These are phyloP conservation scores for Aureobasidium uvarum DNA, from an alignment of 2,329 filamentous ascomycete genomes.

Conservation along the genomic window DNA sequence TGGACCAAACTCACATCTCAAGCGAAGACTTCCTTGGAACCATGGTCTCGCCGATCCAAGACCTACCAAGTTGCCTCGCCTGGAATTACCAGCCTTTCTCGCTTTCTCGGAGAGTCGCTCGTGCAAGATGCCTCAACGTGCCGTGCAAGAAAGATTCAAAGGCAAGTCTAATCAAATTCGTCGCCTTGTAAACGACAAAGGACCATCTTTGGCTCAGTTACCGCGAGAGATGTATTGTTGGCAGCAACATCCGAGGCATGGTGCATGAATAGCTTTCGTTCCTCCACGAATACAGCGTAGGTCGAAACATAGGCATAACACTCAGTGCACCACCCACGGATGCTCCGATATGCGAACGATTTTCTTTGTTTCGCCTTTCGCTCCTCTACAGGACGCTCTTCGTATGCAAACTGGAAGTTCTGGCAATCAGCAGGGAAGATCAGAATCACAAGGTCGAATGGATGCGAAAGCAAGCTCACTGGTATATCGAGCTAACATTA, in stretches of 20 bases:
- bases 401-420: not conserved
- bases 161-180: not conserved
- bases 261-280: not conserved
- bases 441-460: not conserved
- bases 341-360: not conserved
- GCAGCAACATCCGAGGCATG: not conserved
- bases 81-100: not conserved
- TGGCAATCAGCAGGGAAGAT: not conserved
- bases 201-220: not conserved
- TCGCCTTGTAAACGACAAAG: not conserved
- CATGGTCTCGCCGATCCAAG: not conserved
- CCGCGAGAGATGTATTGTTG: not conserved
- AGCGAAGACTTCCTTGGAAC: not conserved
- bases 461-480: not conserved
- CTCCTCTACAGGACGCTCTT: not conserved
- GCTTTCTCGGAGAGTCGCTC: slow-evolving; percentile 11
- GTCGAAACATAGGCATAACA: not conserved
- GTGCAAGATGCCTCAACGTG: not conserved
- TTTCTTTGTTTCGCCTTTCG: not conserved
- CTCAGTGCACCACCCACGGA: not conserved
- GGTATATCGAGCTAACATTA: not conserved
- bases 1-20: not conserved
- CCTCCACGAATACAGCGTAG: not conserved
- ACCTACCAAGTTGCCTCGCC: slow-evolving; percentile 1
- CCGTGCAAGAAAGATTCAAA: not conserved